A percentile compares a stretch with the other conserved stretches of the same genome.
phyloP scores from a whole-genome alignment of 1,139 yeast species.

The Geotrichum candidum region DNA sequence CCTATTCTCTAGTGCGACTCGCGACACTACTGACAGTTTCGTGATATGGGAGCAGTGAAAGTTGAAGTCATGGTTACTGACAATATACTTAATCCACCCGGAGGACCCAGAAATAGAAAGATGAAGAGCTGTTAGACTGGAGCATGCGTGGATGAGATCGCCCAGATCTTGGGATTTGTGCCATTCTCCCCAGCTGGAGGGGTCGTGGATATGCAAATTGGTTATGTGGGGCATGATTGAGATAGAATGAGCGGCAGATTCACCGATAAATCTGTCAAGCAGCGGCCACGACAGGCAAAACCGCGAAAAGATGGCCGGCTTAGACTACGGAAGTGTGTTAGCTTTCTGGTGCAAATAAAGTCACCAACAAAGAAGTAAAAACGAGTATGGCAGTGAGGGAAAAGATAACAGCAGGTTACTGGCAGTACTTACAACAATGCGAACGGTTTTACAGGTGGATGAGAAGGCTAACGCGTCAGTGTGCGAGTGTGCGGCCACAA shows the following conservation, averaged over 20 bases:
- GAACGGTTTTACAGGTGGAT: conserved; percentile 4
- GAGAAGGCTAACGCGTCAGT: conserved; percentile 5
- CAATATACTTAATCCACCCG: conserved; percentile 24
- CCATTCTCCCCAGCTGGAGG: conserved; percentile 29
- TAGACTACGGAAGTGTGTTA: conserved; percentile 3
- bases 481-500: conserved; percentile 2
- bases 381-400: neutral
- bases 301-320: conserved; percentile 15
- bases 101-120: conserved; percentile 24
- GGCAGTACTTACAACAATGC: conserved; percentile 10
- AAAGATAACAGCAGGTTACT: neutral
- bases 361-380: neutral
- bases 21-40: conserved; percentile 12
- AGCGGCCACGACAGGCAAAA: conserved; percentile 18
- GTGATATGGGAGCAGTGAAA: neutral
- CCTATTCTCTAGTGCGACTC: conserved; percentile 8
- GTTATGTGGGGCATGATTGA: conserved; percentile 15
- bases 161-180: conserved; percentile 21
- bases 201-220: conserved; percentile 17
- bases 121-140: conserved; percentile 16
- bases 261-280: conserved; percentile 17
- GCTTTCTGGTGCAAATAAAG: neutral
- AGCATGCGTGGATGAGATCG: conserved; percentile 19
- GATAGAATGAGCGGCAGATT: conserved; percentile 3
- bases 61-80: neutral